phyloP scores from a whole-genome alignment of 805 yeast species.

The Allodekkera sacchari region DNA sequence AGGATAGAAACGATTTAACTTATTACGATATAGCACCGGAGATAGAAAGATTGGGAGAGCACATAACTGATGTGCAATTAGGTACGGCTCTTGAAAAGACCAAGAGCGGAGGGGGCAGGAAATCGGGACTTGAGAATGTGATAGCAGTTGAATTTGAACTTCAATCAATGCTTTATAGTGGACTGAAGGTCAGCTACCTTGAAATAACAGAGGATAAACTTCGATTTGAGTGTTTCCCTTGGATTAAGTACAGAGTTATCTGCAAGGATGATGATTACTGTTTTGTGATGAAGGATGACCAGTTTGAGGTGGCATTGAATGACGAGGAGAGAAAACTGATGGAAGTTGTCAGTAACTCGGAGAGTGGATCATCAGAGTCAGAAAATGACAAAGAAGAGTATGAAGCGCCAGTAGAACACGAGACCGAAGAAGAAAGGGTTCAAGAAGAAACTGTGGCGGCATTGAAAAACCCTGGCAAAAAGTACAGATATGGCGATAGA shows the following conservation, averaged over 20 bases:
- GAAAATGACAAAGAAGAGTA: constrained; percentile 1
- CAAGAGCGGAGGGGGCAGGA: constrained; percentile 1
- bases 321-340: neutral
- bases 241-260: constrained; percentile 57
- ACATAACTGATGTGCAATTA: neutral
- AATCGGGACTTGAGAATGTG: constrained; percentile 3
- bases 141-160: constrained; percentile 40
- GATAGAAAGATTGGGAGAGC: constrained; percentile 14
- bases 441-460: constrained; percentile 1
- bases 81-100: constrained; percentile 27
- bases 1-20: constrained; percentile 25
- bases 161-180: constrained; percentile 57
- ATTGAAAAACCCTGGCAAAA: neutral
- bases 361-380: constrained; percentile 2
- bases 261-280: constrained; percentile 24
- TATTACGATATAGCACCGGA: constrained; percentile 24
- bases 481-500: constrained; percentile 7
- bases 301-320: constrained; percentile 11
- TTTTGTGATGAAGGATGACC: constrained; percentile 19
- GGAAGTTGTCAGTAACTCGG: too few species aligned
- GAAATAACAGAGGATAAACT: constrained; percentile 57
- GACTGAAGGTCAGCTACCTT: constrained; percentile 56
- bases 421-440: neutral
- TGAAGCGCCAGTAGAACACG: constrained; percentile 1
- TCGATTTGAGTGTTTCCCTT: constrained; percentile 57